Conservation (phyloP, 495 filamentous ascomycete species). For the Hypoxylon lienhwacheense region DNA sequence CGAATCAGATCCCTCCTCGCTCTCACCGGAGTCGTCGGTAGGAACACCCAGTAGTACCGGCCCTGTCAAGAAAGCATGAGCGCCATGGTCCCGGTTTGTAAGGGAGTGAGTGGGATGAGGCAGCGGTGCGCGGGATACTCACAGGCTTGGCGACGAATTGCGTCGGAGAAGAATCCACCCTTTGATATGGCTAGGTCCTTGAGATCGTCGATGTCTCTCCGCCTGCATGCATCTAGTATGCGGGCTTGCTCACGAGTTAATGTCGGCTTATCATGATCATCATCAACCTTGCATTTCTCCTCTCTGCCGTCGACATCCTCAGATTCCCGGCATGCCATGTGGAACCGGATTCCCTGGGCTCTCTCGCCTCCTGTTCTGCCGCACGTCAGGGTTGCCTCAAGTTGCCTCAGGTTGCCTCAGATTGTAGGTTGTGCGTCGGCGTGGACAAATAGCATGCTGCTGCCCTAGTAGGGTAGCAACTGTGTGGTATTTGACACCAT, state of each 20-base stretch:
- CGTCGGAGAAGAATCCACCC: conserved; percentile 78
- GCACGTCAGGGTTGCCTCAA: conserved; percentile 10
- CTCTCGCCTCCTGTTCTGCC: conserved; percentile 1
- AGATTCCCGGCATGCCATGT: conserved; percentile 16
- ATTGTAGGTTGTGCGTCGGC: conserved; percentile 13
- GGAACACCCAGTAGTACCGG: conserved; percentile 71
- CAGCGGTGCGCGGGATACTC: conserved; percentile 47
- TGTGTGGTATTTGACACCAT: conserved; percentile 25
- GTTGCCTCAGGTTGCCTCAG: conserved; percentile 30
- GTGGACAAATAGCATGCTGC: conserved; percentile 23
- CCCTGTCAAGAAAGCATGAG: conserved; percentile 57
- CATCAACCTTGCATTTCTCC: conserved; percentile 12
- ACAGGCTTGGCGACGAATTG: conserved; percentile 83
- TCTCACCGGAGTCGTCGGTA: conserved; percentile 24
- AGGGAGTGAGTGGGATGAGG: conserved; percentile 1
- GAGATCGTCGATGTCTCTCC: conserved; percentile 63
- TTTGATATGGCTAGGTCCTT: conserved; percentile 66
- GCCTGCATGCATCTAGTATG: conserved; percentile 70
- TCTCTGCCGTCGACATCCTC: conserved; percentile 16
- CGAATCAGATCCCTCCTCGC: conserved; percentile 26
- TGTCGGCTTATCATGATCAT: conserved; percentile 10
- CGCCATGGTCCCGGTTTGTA: conserved; percentile 25
- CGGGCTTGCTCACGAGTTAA: conserved; percentile 41
- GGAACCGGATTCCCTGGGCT: conserved; percentile 1
- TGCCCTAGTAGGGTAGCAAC: conserved; percentile 17